Base-by-base conservation (phyloP, 106 monocot species). In the Dendrobium huoshanense region DNA sequence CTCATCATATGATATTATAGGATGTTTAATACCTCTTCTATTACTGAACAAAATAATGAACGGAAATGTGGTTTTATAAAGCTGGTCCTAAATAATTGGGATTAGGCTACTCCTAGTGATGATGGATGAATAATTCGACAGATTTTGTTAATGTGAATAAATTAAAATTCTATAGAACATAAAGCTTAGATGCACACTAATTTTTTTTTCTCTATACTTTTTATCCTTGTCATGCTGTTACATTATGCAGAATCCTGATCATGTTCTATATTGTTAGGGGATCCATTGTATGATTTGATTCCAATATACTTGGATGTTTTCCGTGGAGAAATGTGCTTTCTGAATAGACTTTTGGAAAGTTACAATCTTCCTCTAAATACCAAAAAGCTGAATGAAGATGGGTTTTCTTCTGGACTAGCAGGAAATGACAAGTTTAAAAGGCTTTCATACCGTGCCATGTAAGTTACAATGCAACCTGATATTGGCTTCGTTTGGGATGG, bases 371-470 rank as follows among this genome's bases (percentile, higher is more conserved):
- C 98, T 49, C 75, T 95, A 33, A 55, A 77, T 41, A 86, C 78
- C 54, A 76, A 45, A 73, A 48, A 77, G 25, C 47, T 37, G 37
- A 18, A 79, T 74, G 47, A 51, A 45, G 51, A 59, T 64, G 43
- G 17, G 19, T 20, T n/a, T 80, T 79, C 68, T 31, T 31, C 41
- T 40, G 67, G 67, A 48, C 37, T 41, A 41, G 20, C 65, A n/a
- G 85, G 85, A 45, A 80, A 80, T 80, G 4, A 19, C 72, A 88
- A 81, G 79, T 90, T 83, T 55, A 80, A 79, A 25, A 95, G 88
- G 81, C 20, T 84, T 72, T 99, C 95, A 27, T 99, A 95, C 78
- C 95, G 93, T 58, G 95, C 98, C 79, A 99, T 93, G 98, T 99
- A 90, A 56, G 92, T 78, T 78, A 55, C 25, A 70, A 29, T 15